Conservation (phyloP, 306 rosid species). For the Gastrolobium bilobum region DNA sequence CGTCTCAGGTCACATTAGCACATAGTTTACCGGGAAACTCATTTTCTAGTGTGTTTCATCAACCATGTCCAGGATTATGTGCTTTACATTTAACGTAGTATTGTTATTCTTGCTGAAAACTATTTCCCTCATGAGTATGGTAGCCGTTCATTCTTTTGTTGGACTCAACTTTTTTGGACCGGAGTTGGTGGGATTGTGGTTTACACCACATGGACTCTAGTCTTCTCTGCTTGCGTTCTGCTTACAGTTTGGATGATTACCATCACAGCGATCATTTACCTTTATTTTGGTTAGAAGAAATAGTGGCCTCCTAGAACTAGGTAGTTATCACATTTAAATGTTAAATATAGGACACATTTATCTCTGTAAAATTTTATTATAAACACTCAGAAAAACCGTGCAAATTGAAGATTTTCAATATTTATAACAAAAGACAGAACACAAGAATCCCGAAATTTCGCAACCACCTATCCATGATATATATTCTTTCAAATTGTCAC, state of each 20-base stretch:
- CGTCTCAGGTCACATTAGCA: constrained; percentile 28
- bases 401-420: neutral
- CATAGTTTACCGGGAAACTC: constrained; percentile 27
- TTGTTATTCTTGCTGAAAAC: constrained; percentile 20
- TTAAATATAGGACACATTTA: neutral
- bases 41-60: constrained; percentile 34
- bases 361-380: neutral
- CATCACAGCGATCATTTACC: constrained; percentile 14
- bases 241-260: constrained; percentile 1
- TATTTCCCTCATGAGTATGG: constrained; percentile 15
- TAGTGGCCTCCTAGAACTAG: constrained; percentile 5
- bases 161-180: neutral
- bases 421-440: neutral
- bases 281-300: neutral
- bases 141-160: constrained; percentile 7
- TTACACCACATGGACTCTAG: neutral
- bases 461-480: neutral
- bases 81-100: constrained; percentile 1
- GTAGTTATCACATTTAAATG: neutral
- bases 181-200: constrained; percentile 23
- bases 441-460: neutral
- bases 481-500: neutral
- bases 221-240: constrained; percentile 19
- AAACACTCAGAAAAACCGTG: neutral
- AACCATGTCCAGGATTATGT: constrained; percentile 38